Evolutionary conservation across 192 early-diverging fungal genomes (phyloP), one percentile per base, ranked within the genome.

Genomic region (Phycomyces nitens): DNA sequence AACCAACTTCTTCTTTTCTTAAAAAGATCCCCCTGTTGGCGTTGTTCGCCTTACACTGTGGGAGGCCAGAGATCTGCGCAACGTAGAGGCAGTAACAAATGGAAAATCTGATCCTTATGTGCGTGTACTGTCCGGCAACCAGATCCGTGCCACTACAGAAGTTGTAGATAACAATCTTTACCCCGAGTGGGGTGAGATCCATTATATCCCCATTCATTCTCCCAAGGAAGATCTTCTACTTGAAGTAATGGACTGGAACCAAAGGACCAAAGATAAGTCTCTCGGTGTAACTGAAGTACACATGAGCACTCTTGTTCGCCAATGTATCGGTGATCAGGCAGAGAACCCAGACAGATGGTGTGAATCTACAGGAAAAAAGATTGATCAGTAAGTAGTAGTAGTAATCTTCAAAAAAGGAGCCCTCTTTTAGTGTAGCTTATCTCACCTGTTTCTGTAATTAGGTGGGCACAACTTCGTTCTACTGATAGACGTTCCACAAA

Each of bases 61-160:
- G 55, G 81, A 84, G 58, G 92, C 90, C 16, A 81, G 86, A 57
- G 78, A 78, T 18, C 70, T 96, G 27, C 80, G 83, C 65, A 94
- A 94, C 53, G 85, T 88, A 14, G 92, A 93, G 64, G 69, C 73
- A 10, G 69, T 91, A 14, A 24, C 52, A 12, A 42, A 38, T 47
- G 82, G 87, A 68, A 93, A 92, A 71, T 90, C 89, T 12, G 92
- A 96, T 65, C 92, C 93, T 21, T 96, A 95, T 75, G 76, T 80
- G 42, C 87, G 85, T 41, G 62, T 95, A 20, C 64, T 79, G 52
- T 70, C 87, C 26, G 80, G 78, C 51, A 77, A 79, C 57, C 68
- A 78, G 34, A 51, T 74, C 21, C 68, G 90, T 38, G 91, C 83
- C 21, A 77, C 84, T 27, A 92, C 92, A 3, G 82, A 84, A 12